Percentiles rank a stretch among this genome's conserved stretches.
phyloP scores from a whole-genome alignment of 305 asterid species.

The Fraxinus albicans region DNA sequence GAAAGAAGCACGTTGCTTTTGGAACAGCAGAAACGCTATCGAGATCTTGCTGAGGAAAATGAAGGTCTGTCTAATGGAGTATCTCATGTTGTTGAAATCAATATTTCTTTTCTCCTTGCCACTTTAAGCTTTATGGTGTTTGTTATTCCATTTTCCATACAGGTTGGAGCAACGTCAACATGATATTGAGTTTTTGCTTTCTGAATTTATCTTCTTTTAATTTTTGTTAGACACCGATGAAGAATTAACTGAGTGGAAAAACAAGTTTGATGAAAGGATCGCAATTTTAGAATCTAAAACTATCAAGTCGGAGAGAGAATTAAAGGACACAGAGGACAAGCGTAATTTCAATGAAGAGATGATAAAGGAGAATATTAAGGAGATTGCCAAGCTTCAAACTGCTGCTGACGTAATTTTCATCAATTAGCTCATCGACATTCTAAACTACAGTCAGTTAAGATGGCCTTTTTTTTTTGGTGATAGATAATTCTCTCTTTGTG shows the following conservation, averaged over 20 bases:
- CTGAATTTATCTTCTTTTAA: not conserved
- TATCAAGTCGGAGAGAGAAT: constrained; percentile 68
- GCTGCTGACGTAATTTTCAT: constrained; percentile 60
- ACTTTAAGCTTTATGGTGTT: constrained; percentile 19
- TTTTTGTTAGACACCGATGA: constrained; percentile 80
- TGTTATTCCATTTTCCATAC: not conserved
- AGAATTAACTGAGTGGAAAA: constrained; percentile 86
- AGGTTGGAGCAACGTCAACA: not conserved
- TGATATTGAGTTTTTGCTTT: constrained; percentile 11
- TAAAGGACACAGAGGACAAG: constrained; percentile 54
- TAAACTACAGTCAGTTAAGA: constrained; percentile 16
- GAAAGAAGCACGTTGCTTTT: constrained; percentile 82
- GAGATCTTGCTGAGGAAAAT: constrained; percentile 70
- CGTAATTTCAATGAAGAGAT: constrained; percentile 38
- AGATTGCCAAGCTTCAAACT: constrained; percentile 71
- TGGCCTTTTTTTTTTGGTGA: constrained; percentile 11
- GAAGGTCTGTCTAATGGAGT: constrained; percentile 53
- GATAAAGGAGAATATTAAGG: constrained; percentile 39
- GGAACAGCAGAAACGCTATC: constrained; percentile 62
- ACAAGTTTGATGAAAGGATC: constrained; percentile 76
- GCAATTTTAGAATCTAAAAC: constrained; percentile 53
- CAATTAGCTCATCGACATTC: constrained; percentile 21
- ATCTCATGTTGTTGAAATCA: not conserved
- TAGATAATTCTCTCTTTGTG: constrained; percentile 24
- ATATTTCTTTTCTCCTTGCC: constrained; percentile 15